These are phyloP conservation scores for Sclerotinia spermophila DNA, from an alignment of 2,329 filamentous ascomycete genomes.

Conservation along the genomic window DNA sequence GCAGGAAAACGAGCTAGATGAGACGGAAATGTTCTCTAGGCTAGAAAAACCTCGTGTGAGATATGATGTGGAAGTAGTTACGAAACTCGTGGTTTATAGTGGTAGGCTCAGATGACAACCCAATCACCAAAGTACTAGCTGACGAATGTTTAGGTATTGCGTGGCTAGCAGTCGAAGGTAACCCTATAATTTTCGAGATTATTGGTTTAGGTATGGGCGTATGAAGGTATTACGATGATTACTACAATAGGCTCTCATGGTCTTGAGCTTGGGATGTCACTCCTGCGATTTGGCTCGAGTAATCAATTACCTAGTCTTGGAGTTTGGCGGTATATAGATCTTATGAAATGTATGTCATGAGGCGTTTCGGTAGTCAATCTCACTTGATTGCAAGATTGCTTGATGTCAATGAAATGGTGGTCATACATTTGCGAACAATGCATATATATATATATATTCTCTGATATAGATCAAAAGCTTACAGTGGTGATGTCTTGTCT, in stretches of 20 bases:
- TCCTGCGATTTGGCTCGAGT: not conserved
- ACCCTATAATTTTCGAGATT: constrained; percentile 43
- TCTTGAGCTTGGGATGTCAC: not conserved
- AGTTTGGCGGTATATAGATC: constrained; percentile 12
- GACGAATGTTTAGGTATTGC: constrained; percentile 61
- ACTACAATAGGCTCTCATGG: not conserved
- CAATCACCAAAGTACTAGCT: not conserved
- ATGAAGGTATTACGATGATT: constrained; percentile 1
- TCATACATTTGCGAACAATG: not conserved
- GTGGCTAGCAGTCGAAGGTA: constrained; percentile 61
- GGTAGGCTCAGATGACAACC: constrained; percentile 53
- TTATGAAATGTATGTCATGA: constrained; percentile 8
- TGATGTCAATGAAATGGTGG: not conserved
- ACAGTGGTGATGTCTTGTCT: not conserved
- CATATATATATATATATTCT: not conserved
- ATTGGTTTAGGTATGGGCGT: constrained; percentile 41
- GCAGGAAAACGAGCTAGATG: constrained; percentile 52
- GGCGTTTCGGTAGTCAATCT: constrained; percentile 13
- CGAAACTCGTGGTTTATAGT: constrained; percentile 90
- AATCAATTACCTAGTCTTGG: not conserved
- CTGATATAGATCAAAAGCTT: too few relatives aligned
- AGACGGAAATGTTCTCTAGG: constrained; percentile 77
- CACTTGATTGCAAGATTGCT: not conserved
- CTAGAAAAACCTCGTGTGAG: constrained; percentile 83
- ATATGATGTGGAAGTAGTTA: constrained; percentile 98